Conservation (phyloP, 257 asterid species). For the Solanum megistacrolobum region DNA sequence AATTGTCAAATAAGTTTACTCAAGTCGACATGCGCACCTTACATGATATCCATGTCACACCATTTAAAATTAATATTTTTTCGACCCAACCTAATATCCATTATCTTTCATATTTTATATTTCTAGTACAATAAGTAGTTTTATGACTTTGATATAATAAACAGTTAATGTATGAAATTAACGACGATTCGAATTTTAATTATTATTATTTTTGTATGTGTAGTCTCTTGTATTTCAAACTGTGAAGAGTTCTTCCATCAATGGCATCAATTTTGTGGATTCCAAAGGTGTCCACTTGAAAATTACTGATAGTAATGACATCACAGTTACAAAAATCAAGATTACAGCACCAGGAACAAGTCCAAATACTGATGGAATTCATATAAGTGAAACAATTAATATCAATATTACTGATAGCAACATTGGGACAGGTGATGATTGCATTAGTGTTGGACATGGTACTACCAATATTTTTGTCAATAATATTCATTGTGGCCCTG, state of each 20-base stretch:
- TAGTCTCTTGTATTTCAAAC: conserved; percentile 34
- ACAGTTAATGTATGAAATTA: too few relatives aligned
- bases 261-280: conserved; percentile 26
- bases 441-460: conserved; percentile 23
- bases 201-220: not conserved
- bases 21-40: not conserved
- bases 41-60: not conserved
- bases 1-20: not conserved
- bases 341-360: conserved; percentile 58
- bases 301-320: conserved; percentile 24
- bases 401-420: conserved; percentile 21
- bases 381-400: conserved; percentile 26
- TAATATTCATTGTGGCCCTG: conserved; percentile 22
- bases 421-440: conserved; percentile 41
- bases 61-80: not conserved
- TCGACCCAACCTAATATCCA: too few relatives aligned
- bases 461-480: not conserved
- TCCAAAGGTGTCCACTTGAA: conserved; percentile 64
- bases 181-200: too few relatives aligned
- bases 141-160: too few relatives aligned
- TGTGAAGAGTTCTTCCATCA: conserved; percentile 8
- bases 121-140: too few relatives aligned
- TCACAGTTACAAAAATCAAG: conserved; percentile 14
- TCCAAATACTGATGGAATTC: conserved; percentile 82
- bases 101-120: not conserved